phyloP scores from a whole-genome alignment of 306 rosid species.

The Quercus robur region DNA sequence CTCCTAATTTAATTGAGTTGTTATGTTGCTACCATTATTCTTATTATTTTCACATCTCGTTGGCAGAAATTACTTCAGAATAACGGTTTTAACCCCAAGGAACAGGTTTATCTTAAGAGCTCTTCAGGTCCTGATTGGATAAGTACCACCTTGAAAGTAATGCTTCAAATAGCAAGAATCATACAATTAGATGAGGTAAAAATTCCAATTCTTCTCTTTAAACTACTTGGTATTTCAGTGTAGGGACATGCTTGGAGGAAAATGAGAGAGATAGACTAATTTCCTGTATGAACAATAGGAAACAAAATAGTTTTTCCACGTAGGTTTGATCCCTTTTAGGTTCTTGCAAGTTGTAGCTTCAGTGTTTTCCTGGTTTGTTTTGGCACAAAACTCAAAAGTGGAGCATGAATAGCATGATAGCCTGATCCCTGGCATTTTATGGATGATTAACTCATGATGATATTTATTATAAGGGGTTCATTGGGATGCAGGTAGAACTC shows the following conservation, averaged over 20 bases:
- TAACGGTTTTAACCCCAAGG: slow-evolving; percentile 58
- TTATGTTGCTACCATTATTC: slow-evolving; percentile 6
- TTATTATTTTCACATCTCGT: slow-evolving; percentile 17
- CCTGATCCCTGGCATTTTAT: slow-evolving; percentile 1
- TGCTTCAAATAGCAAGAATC: slow-evolving; percentile 67
- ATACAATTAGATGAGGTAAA: slow-evolving; percentile 77
- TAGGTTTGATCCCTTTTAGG: background rate
- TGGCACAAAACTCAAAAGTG: slow-evolving; percentile 14
- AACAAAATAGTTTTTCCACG: background rate
- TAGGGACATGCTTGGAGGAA: slow-evolving; percentile 11
- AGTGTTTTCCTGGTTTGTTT: slow-evolving; percentile 12
- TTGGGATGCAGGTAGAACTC: slow-evolving; percentile 67
- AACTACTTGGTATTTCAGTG: slow-evolving; percentile 7
- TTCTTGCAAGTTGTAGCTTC: background rate
- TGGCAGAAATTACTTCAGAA: slow-evolving; percentile 54
- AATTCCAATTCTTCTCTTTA: slow-evolving; percentile 25
- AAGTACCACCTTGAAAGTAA: slow-evolving; percentile 34
- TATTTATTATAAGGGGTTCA: slow-evolving; percentile 12
- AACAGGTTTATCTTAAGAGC: slow-evolving; percentile 37
- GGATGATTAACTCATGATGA: slow-evolving; percentile 21
- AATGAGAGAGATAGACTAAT: background rate
- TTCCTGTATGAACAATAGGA: background rate
- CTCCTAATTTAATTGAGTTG: slow-evolving; percentile 11
- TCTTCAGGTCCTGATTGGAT: slow-evolving; percentile 33
- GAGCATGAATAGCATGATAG: slow-evolving; percentile 5